Evolutionary conservation across 495 filamentous ascomycete species (phyloP), one percentile per base, ranked within the genome.

Genomic region (Oleoguttula mirabilis): DNA sequence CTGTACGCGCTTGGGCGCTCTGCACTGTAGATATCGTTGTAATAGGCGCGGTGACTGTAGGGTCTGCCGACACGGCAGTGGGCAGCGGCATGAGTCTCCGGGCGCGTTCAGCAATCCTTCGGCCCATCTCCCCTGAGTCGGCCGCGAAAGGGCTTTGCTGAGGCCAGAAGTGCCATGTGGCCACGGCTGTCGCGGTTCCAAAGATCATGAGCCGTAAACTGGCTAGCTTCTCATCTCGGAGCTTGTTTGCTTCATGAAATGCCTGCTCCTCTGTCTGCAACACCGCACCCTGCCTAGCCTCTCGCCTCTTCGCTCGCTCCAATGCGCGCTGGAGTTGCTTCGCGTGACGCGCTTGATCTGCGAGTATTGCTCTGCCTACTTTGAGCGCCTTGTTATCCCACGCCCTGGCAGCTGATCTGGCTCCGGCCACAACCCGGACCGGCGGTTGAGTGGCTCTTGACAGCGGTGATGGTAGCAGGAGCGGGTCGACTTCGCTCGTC

Each of bases 91-190:
- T n/a, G n/a, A n/a, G n/a, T n/a, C n/a, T n/a, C n/a, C n/a, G n/a
- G n/a, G n/a, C n/a, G n/a, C n/a, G n/a, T n/a, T n/a, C n/a, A n/a
- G n/a, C n/a, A n/a, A n/a, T n/a, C n/a, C n/a, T n/a, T n/a, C n/a
- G n/a, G n/a, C n/a, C n/a, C n/a, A n/a, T n/a, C n/a, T n/a, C n/a
- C n/a, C n/a, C n/a, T n/a, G n/a, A n/a, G n/a, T n/a, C n/a, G n/a
- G n/a, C n/a, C n/a, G n/a, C n/a, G n/a, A n/a, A n/a, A n/a, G n/a
- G n/a, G 27, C 27, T 14, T 30, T 30, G 27, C 44, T 21, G 3
- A 1, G 47, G 47, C 47, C 41, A 45, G 21, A 51, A 51, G 16
- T 42, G n/a, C 47, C 47, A 51, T 15, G 28, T 51, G 20, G 42
- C 47, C 36, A 45, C n/a, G 28, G 25, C 42, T n/a, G 47, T 51